Evolutionary conservation across 2,329 filamentous ascomycete genomes (phyloP), one percentile per base, ranked within the genome.

Genomic region (Neofusicoccum laricinum): DNA sequence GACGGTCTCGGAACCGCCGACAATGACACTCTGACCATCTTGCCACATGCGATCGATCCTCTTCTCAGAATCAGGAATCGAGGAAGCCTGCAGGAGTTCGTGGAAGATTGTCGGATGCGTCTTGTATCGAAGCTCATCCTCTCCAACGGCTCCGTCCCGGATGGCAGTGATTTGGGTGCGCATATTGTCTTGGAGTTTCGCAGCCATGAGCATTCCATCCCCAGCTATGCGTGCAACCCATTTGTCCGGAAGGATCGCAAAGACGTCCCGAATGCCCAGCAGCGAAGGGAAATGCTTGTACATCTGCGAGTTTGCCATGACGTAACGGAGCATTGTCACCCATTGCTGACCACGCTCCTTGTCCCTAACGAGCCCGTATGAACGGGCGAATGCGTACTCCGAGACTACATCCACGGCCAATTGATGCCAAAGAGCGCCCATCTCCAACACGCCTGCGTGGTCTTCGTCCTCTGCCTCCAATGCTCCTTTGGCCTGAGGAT

Each of bases 21-120:
- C 55, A 34, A 64, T 46, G 51, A 64, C 51, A 32, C 51, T 64
- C 30, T 64, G 63, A 10, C 51, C 63, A 30, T 64, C 63, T 30
- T 64, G 63, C 53, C 53, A 61, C 12, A 64, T 30, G 14, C 63
- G 63, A 14, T 59, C 53, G 7, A 61, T 36, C 21, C 63, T 17
- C 36, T 61, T 61, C 63, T 64, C 63, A 5, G 43, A 53, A 15
- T 41, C 36, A 14, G 63, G 63, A 21, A 64, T 61, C 11, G 49
- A 51, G 6, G n/a, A 14, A 17, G 49, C 38, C n/a, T 51, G 49
- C 17, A 51, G 8, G 30, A 51, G 49, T 17, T 51, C 49, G 8
- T 51, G 49, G n/a, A 51, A 51, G 15, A 51, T 51, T 17, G 49
- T 51, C 21, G 49, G 49, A 15, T 51, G 49, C 8, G n/a, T 51